A percentile compares a stretch with the other conserved stretches of the same genome.
Evolutionary conservation across 345 rosid genomes (phyloP).

Genomic region (Erysimum cheiranthoides): DNA sequence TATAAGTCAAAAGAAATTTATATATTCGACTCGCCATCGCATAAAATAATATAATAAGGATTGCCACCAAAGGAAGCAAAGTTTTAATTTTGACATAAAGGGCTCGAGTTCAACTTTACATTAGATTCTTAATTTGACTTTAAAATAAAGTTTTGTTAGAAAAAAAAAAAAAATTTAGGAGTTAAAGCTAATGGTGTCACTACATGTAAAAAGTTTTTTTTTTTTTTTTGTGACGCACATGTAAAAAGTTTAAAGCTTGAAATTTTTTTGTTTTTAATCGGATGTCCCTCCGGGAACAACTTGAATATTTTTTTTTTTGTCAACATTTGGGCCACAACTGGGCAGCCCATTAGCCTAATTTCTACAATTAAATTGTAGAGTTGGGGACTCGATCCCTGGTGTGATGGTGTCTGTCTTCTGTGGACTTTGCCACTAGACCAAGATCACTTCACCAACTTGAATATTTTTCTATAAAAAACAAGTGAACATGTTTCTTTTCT

Average conservation of each 20-base stretch:
- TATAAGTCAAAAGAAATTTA: not conserved
- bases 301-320: too few relatives aligned
- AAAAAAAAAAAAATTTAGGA: not conserved
- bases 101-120: not conserved
- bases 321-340: too few relatives aligned
- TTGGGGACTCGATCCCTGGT: too few relatives aligned
- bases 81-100: conserved; percentile 36
- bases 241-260: conserved; percentile 15
- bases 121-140: conserved; percentile 29
- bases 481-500: not conserved
- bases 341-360: too few relatives aligned
- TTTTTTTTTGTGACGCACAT: too few relatives aligned
- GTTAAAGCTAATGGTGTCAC: not conserved
- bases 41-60: conserved; percentile 9
- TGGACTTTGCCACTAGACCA: too few relatives aligned
- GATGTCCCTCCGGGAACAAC: too few relatives aligned
- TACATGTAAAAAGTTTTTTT: conserved; percentile 21
- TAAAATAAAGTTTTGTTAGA: not conserved
- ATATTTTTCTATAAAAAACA: too few relatives aligned
- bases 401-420: too few relatives aligned
- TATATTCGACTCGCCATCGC: not conserved
- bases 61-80: conserved; percentile 42
- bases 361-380: too few relatives aligned
- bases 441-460: too few relatives aligned
- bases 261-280: too few relatives aligned